Evolutionary conservation across 768 basidiomycete species (phyloP), one percentile per base, ranked within the genome.

Genomic region (Pisolithus tinctorius): DNA sequence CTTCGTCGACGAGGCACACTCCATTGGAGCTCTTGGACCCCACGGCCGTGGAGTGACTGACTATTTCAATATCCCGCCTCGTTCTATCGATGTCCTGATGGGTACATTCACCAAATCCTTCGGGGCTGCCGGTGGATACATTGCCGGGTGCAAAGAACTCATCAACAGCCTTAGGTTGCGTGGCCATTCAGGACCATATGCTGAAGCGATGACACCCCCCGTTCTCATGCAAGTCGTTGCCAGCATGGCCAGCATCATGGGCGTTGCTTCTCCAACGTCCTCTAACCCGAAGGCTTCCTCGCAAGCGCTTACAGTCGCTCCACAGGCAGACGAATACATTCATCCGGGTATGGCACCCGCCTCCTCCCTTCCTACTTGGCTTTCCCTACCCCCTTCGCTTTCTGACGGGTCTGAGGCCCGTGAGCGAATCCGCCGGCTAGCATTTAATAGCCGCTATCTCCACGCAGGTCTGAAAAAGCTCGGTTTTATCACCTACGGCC

Each of bases 101-200:
- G 96, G 96, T 45, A 99, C 96, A 0, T 96, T 99, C 68, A 99
- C 95, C 25, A 92, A 91, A 67, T 91, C 89, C 0, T 94, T 94
- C 61, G 92, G 91, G 49, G 88, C 93, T 1, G 87, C 93, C 0
- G 95, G 95, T 43, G 95, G 96, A 3, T 98, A 98, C 70, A 85
- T 99, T 55, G 79, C 94, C 4, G 94, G 93, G 6, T 82, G 72
- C 58, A 93, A 90, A 61, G 67, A 73, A 2, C 72, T 95, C 54
- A 86, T 98, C 56, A 85, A 92, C 58, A 75, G 83, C 5, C 77
- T 99, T 7, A 88, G 94, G 13, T 61, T 93, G 25, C 78, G 81
- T 43, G 88, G 88, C 1, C 84, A 95, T 65, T 81, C 90, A 0
- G 84, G 87, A 30, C 66, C 82, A 20, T 97, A 98, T 62, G 88